phyloP scores from a whole-genome alignment of 106 monocot species.

The Cymbidium sinense region DNA sequence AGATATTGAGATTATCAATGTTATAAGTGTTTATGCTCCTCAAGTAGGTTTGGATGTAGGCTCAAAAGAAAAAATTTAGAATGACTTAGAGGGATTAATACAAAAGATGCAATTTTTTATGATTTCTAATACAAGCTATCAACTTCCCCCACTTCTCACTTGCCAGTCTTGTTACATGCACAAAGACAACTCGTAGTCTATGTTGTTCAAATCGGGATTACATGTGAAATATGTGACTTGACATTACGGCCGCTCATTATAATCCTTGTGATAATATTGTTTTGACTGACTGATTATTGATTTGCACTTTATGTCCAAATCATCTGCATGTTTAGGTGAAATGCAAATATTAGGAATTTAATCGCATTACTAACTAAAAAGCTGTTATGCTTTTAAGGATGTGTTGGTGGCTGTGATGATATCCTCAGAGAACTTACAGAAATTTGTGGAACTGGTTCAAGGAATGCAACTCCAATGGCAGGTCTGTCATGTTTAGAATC shows the following conservation, averaged over 20 bases:
- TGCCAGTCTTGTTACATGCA: background rate
- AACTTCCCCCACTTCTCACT: background rate
- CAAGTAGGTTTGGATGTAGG: too few species aligned
- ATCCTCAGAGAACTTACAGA: slow-evolving; percentile 65
- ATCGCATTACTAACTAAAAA: background rate
- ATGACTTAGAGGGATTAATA: too few species aligned
- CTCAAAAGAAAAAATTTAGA: too few species aligned
- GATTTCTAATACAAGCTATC: too few species aligned
- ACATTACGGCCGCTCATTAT: background rate
- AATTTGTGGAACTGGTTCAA: slow-evolving; percentile 75
- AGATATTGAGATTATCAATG: too few species aligned
- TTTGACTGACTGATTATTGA: background rate
- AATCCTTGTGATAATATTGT: background rate
- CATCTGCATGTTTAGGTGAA: too few species aligned
- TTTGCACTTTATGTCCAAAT: background rate
- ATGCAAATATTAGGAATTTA: too few species aligned
- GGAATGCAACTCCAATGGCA: slow-evolving; percentile 31
- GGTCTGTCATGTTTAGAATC: slow-evolving; percentile 25
- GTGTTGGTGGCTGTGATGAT: slow-evolving; percentile 84
- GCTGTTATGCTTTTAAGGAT: slow-evolving; percentile 28
- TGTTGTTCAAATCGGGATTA: background rate
- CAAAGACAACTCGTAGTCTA: background rate
- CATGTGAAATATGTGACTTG: background rate
- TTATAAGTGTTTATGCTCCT: too few species aligned
- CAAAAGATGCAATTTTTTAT: too few species aligned